These are phyloP conservation scores for Boletus rex-veris DNA, from an alignment of 768 basidiomycete genomes.

Conservation along the genomic window DNA sequence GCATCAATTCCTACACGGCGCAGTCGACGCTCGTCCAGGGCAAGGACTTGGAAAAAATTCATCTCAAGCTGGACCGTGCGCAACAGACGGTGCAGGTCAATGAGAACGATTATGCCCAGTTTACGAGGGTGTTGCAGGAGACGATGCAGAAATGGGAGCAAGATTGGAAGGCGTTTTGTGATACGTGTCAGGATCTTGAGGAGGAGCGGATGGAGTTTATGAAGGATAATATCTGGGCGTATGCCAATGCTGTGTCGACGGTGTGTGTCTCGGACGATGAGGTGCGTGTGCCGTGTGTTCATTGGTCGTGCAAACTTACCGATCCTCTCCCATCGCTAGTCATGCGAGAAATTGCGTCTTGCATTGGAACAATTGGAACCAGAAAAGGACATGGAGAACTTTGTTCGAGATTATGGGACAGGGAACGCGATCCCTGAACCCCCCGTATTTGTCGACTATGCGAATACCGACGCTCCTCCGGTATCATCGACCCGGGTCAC, in stretches of 20 bases:
- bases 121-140: conserved; percentile 73
- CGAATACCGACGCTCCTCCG: conserved; percentile 60
- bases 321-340: conserved; percentile 42
- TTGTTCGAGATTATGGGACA: conserved; percentile 86
- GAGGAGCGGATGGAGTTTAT: conserved; percentile 92
- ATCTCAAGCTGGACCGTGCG: conserved; percentile 80
- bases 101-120: conserved; percentile 90
- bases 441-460: conserved; percentile 82
- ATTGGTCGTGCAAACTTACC: neutral
- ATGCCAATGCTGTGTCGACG: conserved; percentile 93
- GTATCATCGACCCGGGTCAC: conserved; percentile 54
- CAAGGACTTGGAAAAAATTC: conserved; percentile 87
- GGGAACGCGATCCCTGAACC: conserved; percentile 86
- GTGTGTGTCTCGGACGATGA: conserved; percentile 96
- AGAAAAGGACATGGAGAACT: conserved; percentile 82
- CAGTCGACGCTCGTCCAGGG: conserved; percentile 91
- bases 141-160: conserved; percentile 85
- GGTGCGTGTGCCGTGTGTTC: conserved; percentile 45
- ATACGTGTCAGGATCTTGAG: conserved; percentile 93
- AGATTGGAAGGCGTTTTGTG: conserved; percentile 93
- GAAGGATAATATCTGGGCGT: conserved; percentile 95
- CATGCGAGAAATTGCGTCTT: conserved; percentile 85
- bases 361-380: conserved; percentile 88
- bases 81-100: conserved; percentile 87
- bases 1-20: conserved; percentile 92